Conservation (phyloP, 116 monocot genomes). For the Zostera marina region DNA sequence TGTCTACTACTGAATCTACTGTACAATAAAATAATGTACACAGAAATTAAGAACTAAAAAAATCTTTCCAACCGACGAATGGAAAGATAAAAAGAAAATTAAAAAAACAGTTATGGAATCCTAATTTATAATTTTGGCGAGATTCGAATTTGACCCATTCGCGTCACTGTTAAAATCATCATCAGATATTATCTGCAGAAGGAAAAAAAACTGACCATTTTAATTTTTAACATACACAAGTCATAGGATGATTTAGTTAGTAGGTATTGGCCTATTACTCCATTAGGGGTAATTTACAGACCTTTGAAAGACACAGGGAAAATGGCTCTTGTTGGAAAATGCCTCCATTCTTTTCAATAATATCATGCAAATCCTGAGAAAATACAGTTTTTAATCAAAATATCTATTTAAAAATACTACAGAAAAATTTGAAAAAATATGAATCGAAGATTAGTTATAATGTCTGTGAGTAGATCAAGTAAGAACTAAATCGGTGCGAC, state of each 20-base stretch:
- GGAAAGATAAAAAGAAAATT: too few relatives aligned
- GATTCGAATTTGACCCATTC: background rate
- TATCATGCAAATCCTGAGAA: constrained; percentile 48
- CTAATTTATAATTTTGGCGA: background rate
- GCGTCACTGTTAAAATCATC: background rate
- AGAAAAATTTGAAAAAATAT: background rate
- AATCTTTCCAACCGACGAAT: too few relatives aligned
- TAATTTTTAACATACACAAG: background rate
- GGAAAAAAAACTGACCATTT: background rate
- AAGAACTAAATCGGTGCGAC: too few relatives aligned
- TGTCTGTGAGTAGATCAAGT: too few relatives aligned
- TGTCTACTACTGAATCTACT: too few relatives aligned
- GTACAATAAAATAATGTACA: too few relatives aligned
- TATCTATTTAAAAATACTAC: background rate
- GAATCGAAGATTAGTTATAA: background rate
- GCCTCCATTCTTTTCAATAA: constrained; percentile 42
- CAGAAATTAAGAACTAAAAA: too few relatives aligned
- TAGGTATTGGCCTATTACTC: background rate
- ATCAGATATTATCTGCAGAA: background rate
- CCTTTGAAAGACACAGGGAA: constrained; percentile 8
- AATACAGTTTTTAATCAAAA: background rate
- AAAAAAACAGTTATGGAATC: background rate
- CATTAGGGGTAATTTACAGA: background rate
- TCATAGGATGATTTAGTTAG: background rate
- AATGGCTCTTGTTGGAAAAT: constrained; percentile 63